Evolutionary conservation across 2,329 filamentous ascomycete species (phyloP), one percentile per base, ranked within the genome.

Genomic region (Alternaria longipes): DNA sequence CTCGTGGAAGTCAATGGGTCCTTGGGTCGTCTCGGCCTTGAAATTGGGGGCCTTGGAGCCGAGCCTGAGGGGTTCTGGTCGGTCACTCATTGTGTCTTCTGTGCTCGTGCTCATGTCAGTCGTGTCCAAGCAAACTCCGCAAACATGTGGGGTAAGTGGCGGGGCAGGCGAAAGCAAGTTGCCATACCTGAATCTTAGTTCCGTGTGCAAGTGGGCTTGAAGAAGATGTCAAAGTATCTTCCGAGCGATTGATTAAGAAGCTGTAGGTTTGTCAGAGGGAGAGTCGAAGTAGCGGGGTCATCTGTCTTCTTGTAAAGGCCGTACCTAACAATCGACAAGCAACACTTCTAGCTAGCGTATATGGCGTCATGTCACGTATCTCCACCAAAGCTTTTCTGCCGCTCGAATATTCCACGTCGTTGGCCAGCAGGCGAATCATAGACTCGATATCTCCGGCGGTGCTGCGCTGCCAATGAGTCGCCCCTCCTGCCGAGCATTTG

Each of bases 41-140:
- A 91, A 91, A 83, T 91, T 87, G 70, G 89, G 89, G 73, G 89
- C 89, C 74, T 81, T 83, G 79, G 84, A 88, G 77, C 88, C 88
- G 72, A 90, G 85, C 74, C 88, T 88, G 78, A 90, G 85, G 73
- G 82, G 80, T 62, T 73, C 74, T 46, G 68, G 71, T 57, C 69
- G 54, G 58, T 71, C 72, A 50, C 72, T 67, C 75, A 78, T 78
- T 63, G 60, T 74, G 63, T 62, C 63, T 54, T 11, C 11, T 30
- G 8, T 30, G 28, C 28, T 30, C 3, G 53, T 41, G 44, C 30
- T 12, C 22, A 32, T 47, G 67, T 73, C 52, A 73, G 71, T 53
- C 30, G 38, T 24, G 26, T 47, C 36, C 41, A 30, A 30, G 62
- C 68, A 70, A 70, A 72, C 65, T 63, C 45, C 9, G 59, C 71